phyloP scores from a whole-genome alignment of 805 yeast species.

The Cyberlindnera xylosilytica region DNA sequence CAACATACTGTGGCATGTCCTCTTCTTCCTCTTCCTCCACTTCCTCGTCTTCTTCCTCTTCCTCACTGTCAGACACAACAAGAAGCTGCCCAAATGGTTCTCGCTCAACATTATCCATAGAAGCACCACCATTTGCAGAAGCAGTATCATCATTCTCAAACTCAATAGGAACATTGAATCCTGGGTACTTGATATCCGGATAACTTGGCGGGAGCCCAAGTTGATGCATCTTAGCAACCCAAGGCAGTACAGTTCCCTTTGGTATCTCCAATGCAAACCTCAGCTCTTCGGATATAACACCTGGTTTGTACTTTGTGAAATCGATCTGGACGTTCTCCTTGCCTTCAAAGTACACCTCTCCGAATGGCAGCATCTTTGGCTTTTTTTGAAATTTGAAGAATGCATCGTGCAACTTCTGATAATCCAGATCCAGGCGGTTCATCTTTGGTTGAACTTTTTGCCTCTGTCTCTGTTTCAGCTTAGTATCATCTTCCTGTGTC shows the following conservation, averaged over 20 bases:
- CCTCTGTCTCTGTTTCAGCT: constrained; percentile 69
- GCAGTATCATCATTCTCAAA: constrained; percentile 28
- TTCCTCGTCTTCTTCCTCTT: constrained; percentile 24
- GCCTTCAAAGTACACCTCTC: constrained; percentile 81
- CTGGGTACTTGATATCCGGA: constrained; percentile 59
- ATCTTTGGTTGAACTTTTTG: constrained; percentile 86
- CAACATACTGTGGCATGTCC: constrained; percentile 7
- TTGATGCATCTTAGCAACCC: constrained; percentile 68
- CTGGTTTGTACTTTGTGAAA: constrained; percentile 54
- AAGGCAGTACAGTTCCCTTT: constrained; percentile 54
- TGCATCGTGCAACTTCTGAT: constrained; percentile 76
- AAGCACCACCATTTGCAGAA: constrained; percentile 20
- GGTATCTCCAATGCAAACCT: constrained; percentile 67
- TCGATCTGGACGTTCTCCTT: constrained; percentile 51
- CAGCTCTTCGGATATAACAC: constrained; percentile 59
- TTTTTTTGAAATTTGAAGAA: constrained; percentile 78
- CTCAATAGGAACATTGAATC: constrained; percentile 41
- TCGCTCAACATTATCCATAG: constrained; percentile 12
- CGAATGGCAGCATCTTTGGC: constrained; percentile 66
- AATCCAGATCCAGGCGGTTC: constrained; percentile 85
- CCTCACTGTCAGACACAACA: constrained; percentile 24
- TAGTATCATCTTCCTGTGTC: constrained; percentile 43
- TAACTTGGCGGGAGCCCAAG: constrained; percentile 86
- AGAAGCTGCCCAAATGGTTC: constrained; percentile 33
- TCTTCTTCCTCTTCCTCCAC: constrained; percentile 21